A percentile compares a stretch with the other conserved stretches of the same genome.
Conservation (phyloP, 2,329 filamentous ascomycete genomes). For the Thielaviopsis euricoi region DNA sequence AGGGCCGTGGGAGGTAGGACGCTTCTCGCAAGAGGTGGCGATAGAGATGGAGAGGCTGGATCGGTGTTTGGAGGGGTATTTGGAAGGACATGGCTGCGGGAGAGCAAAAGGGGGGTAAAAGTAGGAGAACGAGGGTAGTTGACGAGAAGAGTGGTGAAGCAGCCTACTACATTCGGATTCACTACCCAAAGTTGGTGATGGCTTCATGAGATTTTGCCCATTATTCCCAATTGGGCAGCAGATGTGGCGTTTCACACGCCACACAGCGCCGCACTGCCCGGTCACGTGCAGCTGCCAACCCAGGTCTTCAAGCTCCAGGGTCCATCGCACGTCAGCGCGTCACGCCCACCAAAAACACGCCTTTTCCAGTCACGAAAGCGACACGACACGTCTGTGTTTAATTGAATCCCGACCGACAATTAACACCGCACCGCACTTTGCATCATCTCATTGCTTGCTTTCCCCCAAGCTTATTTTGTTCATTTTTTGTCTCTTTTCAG, state of each 20-base stretch:
- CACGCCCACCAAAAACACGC: slow-evolving; percentile 9
- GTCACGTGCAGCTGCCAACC: no score
- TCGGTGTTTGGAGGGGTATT: slow-evolving; percentile 18
- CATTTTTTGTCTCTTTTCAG: neutral
- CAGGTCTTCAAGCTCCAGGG: neutral
- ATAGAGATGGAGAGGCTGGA: slow-evolving; percentile 30
- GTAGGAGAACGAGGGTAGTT: neutral
- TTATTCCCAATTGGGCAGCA: no score
- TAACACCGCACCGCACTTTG: neutral
- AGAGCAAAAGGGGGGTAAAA: no score
- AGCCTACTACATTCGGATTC: no score
- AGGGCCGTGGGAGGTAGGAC: slow-evolving; percentile 39
- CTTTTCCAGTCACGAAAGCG: slow-evolving; percentile 23
- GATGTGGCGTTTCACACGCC: no score
- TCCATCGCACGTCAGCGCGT: slow-evolving; percentile 6
- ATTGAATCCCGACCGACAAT: slow-evolving; percentile 12
- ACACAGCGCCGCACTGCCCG: no score
- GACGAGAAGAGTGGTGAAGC: no score
- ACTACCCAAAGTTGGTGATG: no score
- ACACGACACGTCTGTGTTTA: slow-evolving; percentile 26
- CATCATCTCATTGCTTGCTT: no score
- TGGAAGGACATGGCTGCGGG: slow-evolving; percentile 12
- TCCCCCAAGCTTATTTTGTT: neutral
- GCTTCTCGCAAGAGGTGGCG: slow-evolving; percentile 43
- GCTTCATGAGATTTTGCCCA: no score